Base-by-base conservation (phyloP, 106 monocot species). In the Dioscorea alata region DNA sequence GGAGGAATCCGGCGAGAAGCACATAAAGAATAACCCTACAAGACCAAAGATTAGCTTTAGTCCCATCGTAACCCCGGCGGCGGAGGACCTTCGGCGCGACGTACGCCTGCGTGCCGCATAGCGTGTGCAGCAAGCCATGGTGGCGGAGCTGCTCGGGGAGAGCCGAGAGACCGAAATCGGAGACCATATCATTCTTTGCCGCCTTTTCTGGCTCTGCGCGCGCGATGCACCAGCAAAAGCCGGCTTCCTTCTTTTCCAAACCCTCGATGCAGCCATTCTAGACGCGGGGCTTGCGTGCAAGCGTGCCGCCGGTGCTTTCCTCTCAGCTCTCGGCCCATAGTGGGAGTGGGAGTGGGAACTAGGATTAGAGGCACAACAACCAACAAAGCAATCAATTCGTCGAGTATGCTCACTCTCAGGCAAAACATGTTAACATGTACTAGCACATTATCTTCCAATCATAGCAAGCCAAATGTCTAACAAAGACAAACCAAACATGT, bases 191-290 rank as follows among this genome's bases (percentile, higher is more conserved):
- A 71, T 93, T 57, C 72, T 80, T 50, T 80, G 78, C 70, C 81
- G 86, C 49, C 84, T 93, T 50, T 93, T 94, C 84, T 87, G 72
- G 72, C 75, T 86, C 42, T 89, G 94, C 80, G 86, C 87, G 24
- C 59, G 61, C 50, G 82, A 82, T 54, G 68, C 80, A 28, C 76
- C 89, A 3, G 67, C 84, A 9, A 84, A 94, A 12, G 84, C 82
- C n/a, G 89, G 89, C 22, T 76, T 75, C 62, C 75, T 94, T 50
- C 83, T 81, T 82, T 90, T 94, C 82, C 49, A 62, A 57, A 48
- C 76, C 49, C 56, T 87, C 32, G 68, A 54, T 10, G 53, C 2
- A 51, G 25, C 74, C 8, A 52, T 34, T 20, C 67, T 89, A 19
- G 68, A 51, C 25, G 15, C 16, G 21, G 57, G 70, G 18, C 69